phyloP scores from a whole-genome alignment of 306 rosid genomes.

The Vigna mungo region DNA sequence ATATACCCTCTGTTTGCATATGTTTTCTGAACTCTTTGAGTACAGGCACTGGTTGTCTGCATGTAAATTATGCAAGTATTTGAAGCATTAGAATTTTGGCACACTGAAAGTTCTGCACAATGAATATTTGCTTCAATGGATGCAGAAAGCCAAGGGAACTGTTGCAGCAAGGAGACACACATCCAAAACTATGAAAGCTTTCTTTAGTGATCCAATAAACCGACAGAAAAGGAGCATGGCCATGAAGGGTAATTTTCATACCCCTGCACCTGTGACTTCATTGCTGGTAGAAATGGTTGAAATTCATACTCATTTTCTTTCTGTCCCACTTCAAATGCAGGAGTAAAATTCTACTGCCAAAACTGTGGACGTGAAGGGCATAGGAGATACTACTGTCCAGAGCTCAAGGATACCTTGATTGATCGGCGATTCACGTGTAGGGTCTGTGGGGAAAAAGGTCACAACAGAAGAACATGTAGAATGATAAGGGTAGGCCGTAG shows the following conservation, averaged over 20 bases:
- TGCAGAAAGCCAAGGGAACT: constrained; percentile 90
- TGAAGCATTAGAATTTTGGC: constrained; percentile 28
- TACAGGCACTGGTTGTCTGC: neutral
- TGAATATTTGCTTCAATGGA: constrained; percentile 29
- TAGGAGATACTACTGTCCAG: constrained; percentile 87
- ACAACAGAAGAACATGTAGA: constrained; percentile 80
- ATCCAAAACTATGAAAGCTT: constrained; percentile 78
- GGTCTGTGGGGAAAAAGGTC: constrained; percentile 81
- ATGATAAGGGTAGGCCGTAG: constrained; percentile 48
- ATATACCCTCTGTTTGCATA: neutral
- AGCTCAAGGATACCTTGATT: constrained; percentile 58
- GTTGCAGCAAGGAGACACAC: constrained; percentile 79
- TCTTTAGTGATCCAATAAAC: constrained; percentile 91
- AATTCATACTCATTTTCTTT: constrained; percentile 17
- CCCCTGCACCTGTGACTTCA: constrained; percentile 19
- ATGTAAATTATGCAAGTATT: constrained; percentile 10
- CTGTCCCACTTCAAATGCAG: constrained; percentile 52
- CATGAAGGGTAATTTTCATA: constrained; percentile 72
- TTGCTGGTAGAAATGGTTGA: constrained; percentile 33
- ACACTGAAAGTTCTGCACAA: constrained; percentile 22
- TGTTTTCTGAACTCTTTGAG: neutral
- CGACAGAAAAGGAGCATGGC: constrained; percentile 84
- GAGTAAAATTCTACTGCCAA: constrained; percentile 78
- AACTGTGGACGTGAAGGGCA: constrained; percentile 96
- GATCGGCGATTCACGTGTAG: constrained; percentile 60